phyloP scores from a whole-genome alignment of 2,329 filamentous ascomycete species.

The Orbilia ellipsospora region DNA sequence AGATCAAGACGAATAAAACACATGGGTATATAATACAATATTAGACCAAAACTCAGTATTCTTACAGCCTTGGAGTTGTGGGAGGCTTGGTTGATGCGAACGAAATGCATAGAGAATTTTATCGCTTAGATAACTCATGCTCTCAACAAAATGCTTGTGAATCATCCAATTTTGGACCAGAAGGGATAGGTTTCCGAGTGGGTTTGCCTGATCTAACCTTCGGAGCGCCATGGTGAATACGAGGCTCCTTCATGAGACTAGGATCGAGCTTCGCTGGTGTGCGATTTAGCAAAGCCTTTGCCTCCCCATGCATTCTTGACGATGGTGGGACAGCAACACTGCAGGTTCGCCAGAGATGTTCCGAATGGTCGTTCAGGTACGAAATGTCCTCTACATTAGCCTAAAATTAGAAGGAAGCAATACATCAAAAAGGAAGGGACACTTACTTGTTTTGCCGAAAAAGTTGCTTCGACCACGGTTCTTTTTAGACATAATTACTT shows the following conservation, averaged over 20 bases:
- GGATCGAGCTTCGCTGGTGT: constrained; percentile 86
- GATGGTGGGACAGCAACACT: constrained; percentile 66
- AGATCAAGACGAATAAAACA: no score
- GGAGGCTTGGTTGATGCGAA: no score
- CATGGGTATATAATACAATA: no score
- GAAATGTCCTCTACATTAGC: constrained; percentile 62
- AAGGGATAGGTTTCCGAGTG: constrained; percentile 53
- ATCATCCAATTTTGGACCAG: constrained; percentile 63
- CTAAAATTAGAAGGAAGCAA: not conserved
- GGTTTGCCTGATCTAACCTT: constrained; percentile 64
- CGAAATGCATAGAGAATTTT: not conserved
- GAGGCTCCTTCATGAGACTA: constrained; percentile 88
- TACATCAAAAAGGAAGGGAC: constrained; percentile 63
- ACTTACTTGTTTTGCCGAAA: constrained; percentile 69
- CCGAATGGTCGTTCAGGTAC: constrained; percentile 77
- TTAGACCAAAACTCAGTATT: no score
- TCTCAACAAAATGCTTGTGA: not conserved
- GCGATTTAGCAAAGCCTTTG: constrained; percentile 64
- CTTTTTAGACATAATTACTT: constrained; percentile 82
- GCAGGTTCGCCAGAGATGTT: constrained; percentile 81
- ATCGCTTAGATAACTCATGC: not conserved
- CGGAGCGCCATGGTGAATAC: constrained; percentile 89
- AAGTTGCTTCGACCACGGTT: constrained; percentile 74
- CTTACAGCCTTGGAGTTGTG: no score
- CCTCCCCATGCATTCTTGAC: constrained; percentile 66